These are phyloP conservation scores for Sclerotinia trifoliorum DNA, from an alignment of 2,329 filamentous ascomycete species.

Conservation along the genomic window DNA sequence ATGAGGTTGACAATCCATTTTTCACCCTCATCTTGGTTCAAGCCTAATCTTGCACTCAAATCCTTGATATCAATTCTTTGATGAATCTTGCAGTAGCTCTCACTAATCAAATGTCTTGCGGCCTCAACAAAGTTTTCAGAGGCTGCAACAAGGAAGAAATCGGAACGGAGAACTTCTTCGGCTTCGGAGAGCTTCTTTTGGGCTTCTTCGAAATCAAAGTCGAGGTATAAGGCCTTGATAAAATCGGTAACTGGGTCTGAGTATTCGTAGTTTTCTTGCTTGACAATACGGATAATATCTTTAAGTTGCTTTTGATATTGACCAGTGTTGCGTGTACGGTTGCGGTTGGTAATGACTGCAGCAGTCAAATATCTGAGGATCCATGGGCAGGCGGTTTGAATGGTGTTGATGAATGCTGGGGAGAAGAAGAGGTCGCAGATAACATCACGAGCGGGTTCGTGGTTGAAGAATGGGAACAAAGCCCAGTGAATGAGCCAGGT, in stretches of 20 bases:
- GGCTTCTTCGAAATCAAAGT: constrained; percentile 96
- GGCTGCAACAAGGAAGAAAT: constrained; percentile 90
- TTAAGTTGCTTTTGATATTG: constrained; percentile 98
- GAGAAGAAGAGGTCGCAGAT: constrained; percentile 97
- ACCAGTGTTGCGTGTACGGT: constrained; percentile 73
- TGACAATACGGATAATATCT: constrained; percentile 91
- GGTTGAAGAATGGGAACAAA: constrained; percentile 98
- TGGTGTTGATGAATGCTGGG: constrained; percentile 97
- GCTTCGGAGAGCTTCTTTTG: constrained; percentile 83
- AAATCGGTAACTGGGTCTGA: constrained; percentile 94
- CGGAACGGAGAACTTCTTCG: constrained; percentile 84
- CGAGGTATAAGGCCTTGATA: constrained; percentile 90
- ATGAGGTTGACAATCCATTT: constrained; percentile 99
- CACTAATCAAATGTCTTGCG: constrained; percentile 93
- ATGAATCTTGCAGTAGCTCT: constrained; percentile 99
- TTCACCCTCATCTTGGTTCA: constrained; percentile 93
- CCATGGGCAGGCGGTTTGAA: constrained; percentile 97
- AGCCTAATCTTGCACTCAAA: constrained; percentile 83
- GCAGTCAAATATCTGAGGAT: constrained; percentile 90
- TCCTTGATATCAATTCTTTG: constrained; percentile 98
- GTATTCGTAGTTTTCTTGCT: constrained; percentile 98
- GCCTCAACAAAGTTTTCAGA: constrained; percentile 90
- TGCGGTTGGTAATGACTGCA: constrained; percentile 90
- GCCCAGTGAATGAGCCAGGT: constrained; percentile 98
- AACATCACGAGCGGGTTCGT: constrained; percentile 83